Evolutionary conservation across 345 rosid species (phyloP).

Genomic region (Gossypioides kirkii): DNA sequence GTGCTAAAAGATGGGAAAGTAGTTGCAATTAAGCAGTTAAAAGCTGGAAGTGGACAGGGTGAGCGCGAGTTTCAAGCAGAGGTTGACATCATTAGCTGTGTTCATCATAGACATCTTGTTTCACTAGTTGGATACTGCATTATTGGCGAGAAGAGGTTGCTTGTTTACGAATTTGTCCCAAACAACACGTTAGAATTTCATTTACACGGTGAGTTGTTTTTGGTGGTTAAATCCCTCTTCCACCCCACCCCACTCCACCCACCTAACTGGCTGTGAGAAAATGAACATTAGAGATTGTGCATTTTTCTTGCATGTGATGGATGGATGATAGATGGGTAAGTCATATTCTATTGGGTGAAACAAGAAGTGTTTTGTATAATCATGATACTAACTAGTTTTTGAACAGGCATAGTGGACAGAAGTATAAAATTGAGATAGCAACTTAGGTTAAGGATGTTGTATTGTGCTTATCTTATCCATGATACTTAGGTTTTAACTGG

Average conservation of each 20-base stretch:
- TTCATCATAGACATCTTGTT: slow-evolving; percentile 72
- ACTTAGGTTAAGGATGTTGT: background rate
- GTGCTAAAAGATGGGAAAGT: slow-evolving; percentile 44
- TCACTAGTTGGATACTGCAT: slow-evolving; percentile 66
- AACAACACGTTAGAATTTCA: slow-evolving; percentile 59
- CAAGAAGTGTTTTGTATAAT: background rate
- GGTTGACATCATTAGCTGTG: slow-evolving; percentile 52
- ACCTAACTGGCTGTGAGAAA: background rate
- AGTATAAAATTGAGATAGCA: slow-evolving; percentile 9
- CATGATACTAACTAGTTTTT: background rate
- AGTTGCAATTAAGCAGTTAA: slow-evolving; percentile 72
- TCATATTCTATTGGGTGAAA: background rate
- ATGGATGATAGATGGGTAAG: background rate
- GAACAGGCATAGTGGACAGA: background rate
- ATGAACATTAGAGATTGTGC: background rate
- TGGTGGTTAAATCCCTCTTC: background rate
- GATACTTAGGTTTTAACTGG: background rate
- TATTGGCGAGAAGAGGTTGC: slow-evolving; percentile 48
- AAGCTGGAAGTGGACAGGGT: slow-evolving; percentile 63
- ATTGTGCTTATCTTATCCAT: slow-evolving; percentile 6
- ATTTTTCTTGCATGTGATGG: background rate
- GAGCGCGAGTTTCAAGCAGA: slow-evolving; percentile 69
- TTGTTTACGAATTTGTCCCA: slow-evolving; percentile 78
- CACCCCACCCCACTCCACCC: background rate
- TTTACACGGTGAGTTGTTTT: slow-evolving; percentile 55